Evolutionary conservation across 306 rosid genomes (phyloP), one percentile per base, ranked within the genome.

Genomic region (Lathyrus oleraceus): DNA sequence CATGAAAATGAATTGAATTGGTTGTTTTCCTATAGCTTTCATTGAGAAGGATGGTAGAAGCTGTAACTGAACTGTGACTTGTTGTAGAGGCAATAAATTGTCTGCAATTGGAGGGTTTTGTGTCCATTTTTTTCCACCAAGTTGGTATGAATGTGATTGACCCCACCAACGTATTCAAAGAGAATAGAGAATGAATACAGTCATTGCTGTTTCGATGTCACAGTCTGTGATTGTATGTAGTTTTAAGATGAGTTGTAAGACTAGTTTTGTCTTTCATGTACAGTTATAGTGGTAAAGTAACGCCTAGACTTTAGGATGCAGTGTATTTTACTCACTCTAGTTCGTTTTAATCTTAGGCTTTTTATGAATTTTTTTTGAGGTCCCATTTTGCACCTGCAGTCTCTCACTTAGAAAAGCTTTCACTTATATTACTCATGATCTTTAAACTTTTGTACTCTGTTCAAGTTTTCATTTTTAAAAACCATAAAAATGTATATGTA

Each of bases 1-100:
- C 75, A 57, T 87, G 85, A 90, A 67, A 63, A 44, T 61, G 40
- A 78, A 42, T 61, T 13, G 53, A 25, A 47, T 68, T 49, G 56
- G 13, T 64, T 75, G 13, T 64, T 75, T 73, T 66, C 76, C 23
- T 39, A 8, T 70, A 35, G 39, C 20, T 64, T 65, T 78, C 73
- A 60, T 57, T 71, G 13, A 32, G 53, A 61, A 21, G 25, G 71
- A 66, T 44, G 14, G 53, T 69, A 32, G 30, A 58, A 53, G 70
- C 17, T 69, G 20, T 74, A 40, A 70, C 39, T 56, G 43, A 52
- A 76, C 25, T 54, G 10, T 61, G 13, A 68, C 75, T 47, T 76
- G 71, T 65, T 69, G 62, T 56, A 30, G 53, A 70, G 75, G 72
- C 74, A 69, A 70, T 35, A 38, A 51, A 27, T 20, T 61, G 47